Evolutionary conservation across 2,329 filamentous ascomycete species (phyloP), one percentile per base, ranked within the genome.

Genomic region (Trichoderma koningii): DNA sequence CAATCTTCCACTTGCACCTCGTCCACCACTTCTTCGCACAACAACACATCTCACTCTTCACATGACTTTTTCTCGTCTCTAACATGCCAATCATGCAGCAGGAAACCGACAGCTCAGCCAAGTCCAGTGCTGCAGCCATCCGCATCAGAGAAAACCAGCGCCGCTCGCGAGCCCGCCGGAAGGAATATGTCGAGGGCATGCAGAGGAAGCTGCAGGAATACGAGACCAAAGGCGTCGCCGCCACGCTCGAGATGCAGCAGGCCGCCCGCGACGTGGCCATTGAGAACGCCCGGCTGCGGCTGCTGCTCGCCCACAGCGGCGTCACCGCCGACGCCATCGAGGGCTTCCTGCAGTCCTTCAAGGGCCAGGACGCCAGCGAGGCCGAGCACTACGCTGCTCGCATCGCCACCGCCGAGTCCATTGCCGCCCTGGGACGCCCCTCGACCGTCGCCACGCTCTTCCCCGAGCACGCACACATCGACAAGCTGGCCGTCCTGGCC

Each of bases 111-210:
- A 65, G 50, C 34, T 64, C 66, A n/a, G 62, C 65, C 45, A 71
- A 73, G 12, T 65, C 70, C 38, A 75, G 73, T 63, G 72, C 75
- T 56, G 74, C 75, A 53, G 75, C 74, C 61, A 66, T 76, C 62
- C 78, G 78, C 64, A 79, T 80, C 68, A 79, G 82, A 68, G 79
- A 84, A 67, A 85, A 83, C 71, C 83, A 86, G 74, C 81, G 83
- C 53, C 81, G 80, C 42, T 83, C 80, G 17, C 79, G 84, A 42
- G 82, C 80, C 30, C 81, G 83, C 44, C 80, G 78, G 38, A 81
- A 80, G 66, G 82, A 83, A 67, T 81, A 82, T 65, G 73, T 85
- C 64, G 77, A 80, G 57, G 76, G 76, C 15, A 75, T 87, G 66
- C 81, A 83, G 70, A 74, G 70, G 23, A 77, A 78, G 50, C 67